These are phyloP conservation scores for Stemphylium lycopersici DNA, from an alignment of 2,329 filamentous ascomycete genomes.

Conservation along the genomic window DNA sequence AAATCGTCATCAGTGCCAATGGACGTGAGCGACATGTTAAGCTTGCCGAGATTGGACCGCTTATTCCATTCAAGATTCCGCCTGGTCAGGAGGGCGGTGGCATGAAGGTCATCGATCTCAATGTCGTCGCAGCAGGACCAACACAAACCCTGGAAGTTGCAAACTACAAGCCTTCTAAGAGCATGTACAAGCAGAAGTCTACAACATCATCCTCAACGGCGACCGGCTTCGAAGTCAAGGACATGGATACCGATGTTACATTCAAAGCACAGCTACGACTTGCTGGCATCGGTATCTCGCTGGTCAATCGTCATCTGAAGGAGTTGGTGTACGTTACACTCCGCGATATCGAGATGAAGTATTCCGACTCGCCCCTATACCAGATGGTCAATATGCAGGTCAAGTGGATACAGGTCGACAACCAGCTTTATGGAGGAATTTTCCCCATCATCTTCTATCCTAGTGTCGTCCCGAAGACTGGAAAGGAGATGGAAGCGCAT, in stretches of 20 bases:
- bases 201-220: slow-evolving; percentile 63
- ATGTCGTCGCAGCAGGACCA: slow-evolving; percentile 92
- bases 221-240: slow-evolving; percentile 90
- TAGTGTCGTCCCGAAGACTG: slow-evolving; percentile 95
- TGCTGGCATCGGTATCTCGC: slow-evolving; percentile 87
- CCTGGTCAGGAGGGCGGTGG: slow-evolving; percentile 65
- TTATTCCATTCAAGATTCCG: slow-evolving; percentile 90
- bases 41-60: slow-evolving; percentile 92
- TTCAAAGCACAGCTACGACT: slow-evolving; percentile 89
- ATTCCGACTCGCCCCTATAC: slow-evolving; percentile 90
- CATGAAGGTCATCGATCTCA: slow-evolving; percentile 93
- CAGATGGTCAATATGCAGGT: slow-evolving; percentile 89
- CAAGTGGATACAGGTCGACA: slow-evolving; percentile 99
- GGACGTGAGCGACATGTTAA: slow-evolving; percentile 90
- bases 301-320: slow-evolving; percentile 89
- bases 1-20: slow-evolving; percentile 80
- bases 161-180: slow-evolving; percentile 92
- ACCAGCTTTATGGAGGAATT: slow-evolving; percentile 96
- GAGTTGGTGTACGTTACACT: slow-evolving; percentile 94
- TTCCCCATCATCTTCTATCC: slow-evolving; percentile 98
- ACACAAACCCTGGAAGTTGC: slow-evolving; percentile 93
- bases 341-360: slow-evolving; percentile 87
- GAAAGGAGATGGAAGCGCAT: slow-evolving; percentile 93
- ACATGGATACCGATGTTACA: slow-evolving; percentile 83
- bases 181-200: slow-evolving; percentile 78